Conservation (phyloP, 2,329 filamentous ascomycete genomes). For the Cytospora piceicola region DNA sequence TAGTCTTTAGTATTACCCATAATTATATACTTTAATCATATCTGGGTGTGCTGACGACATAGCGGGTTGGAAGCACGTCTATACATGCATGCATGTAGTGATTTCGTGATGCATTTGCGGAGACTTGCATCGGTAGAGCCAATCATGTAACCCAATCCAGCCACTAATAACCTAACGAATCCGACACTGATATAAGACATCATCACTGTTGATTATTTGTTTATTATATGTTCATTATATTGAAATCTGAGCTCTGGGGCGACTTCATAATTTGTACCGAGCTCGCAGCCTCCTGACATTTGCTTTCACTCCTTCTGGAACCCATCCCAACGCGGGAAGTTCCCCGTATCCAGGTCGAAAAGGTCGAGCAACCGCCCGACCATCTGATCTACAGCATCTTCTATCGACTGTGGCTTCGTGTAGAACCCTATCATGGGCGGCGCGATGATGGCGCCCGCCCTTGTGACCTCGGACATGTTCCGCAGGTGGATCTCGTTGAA, state of each 20-base stretch:
- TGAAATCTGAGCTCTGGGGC: no score
- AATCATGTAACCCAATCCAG: neutral
- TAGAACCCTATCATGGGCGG: slow-evolving; percentile 52
- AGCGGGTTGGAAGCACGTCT: neutral
- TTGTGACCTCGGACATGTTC: slow-evolving; percentile 48
- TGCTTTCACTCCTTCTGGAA: slow-evolving; percentile 30
- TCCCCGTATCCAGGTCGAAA: slow-evolving; percentile 46
- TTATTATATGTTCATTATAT: neutral
- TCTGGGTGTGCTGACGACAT: neutral
- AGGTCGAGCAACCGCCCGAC: slow-evolving; percentile 52
- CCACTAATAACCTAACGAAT: neutral
- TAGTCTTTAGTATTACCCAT: no score
- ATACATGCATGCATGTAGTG: no score
- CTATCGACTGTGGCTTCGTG: slow-evolving; percentile 43
- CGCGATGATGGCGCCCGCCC: slow-evolving; percentile 47
- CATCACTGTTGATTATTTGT: neutral
- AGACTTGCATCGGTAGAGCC: neutral
- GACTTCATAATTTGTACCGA: no score
- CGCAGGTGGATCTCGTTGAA: slow-evolving; percentile 51
- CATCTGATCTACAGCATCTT: slow-evolving; percentile 50
- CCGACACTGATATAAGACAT: neutral
- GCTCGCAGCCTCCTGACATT: no score
- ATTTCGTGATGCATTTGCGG: neutral
- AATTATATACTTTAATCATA: slow-evolving; percentile 34
- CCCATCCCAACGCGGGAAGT: slow-evolving; percentile 46